Base-by-base conservation (phyloP, 139 green algal species). In the Spirogloea muscicola region DNA sequence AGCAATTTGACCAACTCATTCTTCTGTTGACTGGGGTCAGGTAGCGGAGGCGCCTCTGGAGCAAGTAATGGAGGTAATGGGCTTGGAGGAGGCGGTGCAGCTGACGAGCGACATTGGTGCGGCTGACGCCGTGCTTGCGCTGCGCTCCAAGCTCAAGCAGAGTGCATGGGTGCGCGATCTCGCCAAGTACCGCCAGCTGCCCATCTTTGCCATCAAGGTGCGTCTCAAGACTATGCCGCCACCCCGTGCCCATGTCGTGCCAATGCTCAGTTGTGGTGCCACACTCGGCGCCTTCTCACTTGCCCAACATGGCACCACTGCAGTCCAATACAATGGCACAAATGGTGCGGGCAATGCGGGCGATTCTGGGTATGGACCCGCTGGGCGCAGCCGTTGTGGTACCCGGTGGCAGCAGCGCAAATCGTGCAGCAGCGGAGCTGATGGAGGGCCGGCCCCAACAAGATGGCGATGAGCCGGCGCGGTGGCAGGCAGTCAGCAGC, bases 41-140 rank as follows among this genome's bases (percentile, higher is more conserved):
- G 57, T 80, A 27, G 31, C 72, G 1, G 65, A 78, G 34, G 48
- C 40, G 34, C 31, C 48, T 1, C 16, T 80, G 10, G 72, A 80
- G 72, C 75, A 82, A 44, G 75, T 82, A 29, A 25, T 82, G 49
- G 75, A 79, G 52, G 68, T 58, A 36, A 49, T 82, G 43, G 75
- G 68, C 4, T 2, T 82, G 48, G 42, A 6, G 1, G 10, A 21
- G 1, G 25, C 29, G 16, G 25, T 82, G 51, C 1, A n/a, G 0
- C 7, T 82, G 21, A 82, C 68, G 13, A 55, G 44, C 3, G 68
- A 82, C 55, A 80, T 80, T 21, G 66, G 69, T 46, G 48, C 31
- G 29, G 70, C 73, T 3, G 75, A 82, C 33, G 75, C 68, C 39
- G 68, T 82, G 41, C 75, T 82, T 49, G 68, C 75, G n/a, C 52